Evolutionary conservation across 1,139 yeast species (phyloP), one percentile per base, ranked within the genome.

Genomic region (Nakaseomyces delphensis): DNA sequence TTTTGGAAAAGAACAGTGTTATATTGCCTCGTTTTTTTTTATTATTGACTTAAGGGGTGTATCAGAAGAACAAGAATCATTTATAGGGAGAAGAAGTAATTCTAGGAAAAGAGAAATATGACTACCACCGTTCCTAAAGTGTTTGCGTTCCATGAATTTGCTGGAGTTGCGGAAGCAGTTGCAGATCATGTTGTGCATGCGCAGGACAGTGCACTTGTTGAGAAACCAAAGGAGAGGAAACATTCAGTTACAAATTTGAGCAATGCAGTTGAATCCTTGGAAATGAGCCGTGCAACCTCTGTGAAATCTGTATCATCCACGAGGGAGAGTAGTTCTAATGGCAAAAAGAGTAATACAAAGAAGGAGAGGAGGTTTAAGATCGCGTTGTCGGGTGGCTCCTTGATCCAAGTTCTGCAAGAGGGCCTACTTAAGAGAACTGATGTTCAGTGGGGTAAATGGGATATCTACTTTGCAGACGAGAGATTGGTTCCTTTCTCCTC

Each of bases 391-490:
- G 98, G 97, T 45, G 98, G 98, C 24, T 86, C 96, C 5, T 71
- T 91, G 49, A 79, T 91, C 48, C 79, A 83, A 49, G 94, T 89
- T 42, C 70, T 91, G 45, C 77, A 83, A 49, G 89, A 89, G 63
- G 97, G 96, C 11, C 70, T 91, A 48, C 66, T 89, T 45, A 71
- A 74, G 35, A 73, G 95, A 56, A 72, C 73, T 40, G 87, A 79
- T 50, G 79, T 91, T 33, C 80, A 79, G 52, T 91, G 97, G 97
- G 82, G 77, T 44, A 83, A 80, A 60, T 91, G 98, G 98, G 96
- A 91, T 59, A 77, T 91, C 45, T 91, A 85, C 64, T 89, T 91
- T 68, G 96, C 96, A 16, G 98, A 91, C 64, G 98, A 91, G 68
- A 77, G 98, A 63, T 70, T 91, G 49, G 98, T 91, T 38, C 94